Evolutionary conservation across 805 yeast genomes (phyloP).

Genomic region (Tetrapisispora namnaoensis): DNA sequence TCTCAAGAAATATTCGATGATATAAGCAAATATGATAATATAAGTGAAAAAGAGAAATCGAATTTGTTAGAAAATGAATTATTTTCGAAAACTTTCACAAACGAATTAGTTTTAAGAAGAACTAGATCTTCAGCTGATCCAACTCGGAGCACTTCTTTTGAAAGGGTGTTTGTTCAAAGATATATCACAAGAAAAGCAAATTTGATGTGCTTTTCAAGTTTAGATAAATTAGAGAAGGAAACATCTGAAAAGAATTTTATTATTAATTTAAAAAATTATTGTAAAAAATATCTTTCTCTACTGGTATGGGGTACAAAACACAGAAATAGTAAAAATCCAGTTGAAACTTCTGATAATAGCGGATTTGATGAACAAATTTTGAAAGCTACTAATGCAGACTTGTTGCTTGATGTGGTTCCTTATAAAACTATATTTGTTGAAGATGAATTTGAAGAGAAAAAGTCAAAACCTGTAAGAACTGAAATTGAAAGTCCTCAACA

Average conservation of each 20-base stretch:
- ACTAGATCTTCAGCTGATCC: not conserved
- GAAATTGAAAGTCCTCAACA: not conserved
- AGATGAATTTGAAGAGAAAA: not conserved
- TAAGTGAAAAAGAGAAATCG: conserved; percentile 1
- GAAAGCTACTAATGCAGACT: not conserved
- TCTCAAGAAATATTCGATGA: not conserved
- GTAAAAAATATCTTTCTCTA: conserved; percentile 61
- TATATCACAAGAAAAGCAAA: conserved; percentile 63
- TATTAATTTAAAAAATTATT: conserved; percentile 68
- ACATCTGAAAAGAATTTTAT: conserved; percentile 83
- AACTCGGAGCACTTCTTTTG: conserved; percentile 53
- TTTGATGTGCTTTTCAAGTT: conserved; percentile 38
- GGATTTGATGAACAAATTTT: conserved; percentile 1
- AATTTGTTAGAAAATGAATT: conserved; percentile 38
- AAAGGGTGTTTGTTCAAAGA: conserved; percentile 64
- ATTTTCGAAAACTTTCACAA: conserved; percentile 56
- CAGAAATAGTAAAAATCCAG: conserved; percentile 23
- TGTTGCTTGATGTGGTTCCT: not conserved
- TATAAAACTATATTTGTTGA: not conserved
- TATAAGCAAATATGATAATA: not conserved
- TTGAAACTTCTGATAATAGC: conserved; percentile 2
- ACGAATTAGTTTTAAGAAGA: conserved; percentile 23
- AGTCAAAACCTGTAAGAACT: not conserved
- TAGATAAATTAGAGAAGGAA: conserved; percentile 49
- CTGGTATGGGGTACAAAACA: conserved; percentile 59